Percentiles rank a stretch among this genome's conserved stretches.
Evolutionary conservation across 108 stramenopile genomes (phyloP).

Genomic region (Cylindrotheca closterium): DNA sequence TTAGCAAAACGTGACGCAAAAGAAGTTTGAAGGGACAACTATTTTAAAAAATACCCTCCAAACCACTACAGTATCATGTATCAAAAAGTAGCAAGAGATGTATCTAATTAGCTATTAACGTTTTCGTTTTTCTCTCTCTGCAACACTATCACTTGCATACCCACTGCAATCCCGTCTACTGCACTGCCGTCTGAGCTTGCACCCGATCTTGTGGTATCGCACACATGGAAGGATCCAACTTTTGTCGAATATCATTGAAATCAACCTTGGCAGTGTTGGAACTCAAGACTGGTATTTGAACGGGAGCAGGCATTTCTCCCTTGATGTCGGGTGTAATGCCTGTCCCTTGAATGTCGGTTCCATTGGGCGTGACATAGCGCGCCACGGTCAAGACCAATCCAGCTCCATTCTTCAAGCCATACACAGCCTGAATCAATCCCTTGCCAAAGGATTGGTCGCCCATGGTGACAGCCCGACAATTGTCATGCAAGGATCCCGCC

Average conservation of each 20-base stretch:
- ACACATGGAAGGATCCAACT: slow-evolving; percentile 53
- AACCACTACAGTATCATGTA: too few species aligned
- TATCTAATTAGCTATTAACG: too few species aligned
- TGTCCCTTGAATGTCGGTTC: slow-evolving; percentile 85
- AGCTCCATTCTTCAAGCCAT: slow-evolving; percentile 89
- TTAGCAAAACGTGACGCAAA: too few species aligned
- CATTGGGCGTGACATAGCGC: slow-evolving; percentile 87
- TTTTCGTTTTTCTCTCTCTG: too few species aligned
- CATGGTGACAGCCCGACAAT: slow-evolving; percentile 93
- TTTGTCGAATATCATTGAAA: slow-evolving; percentile 50
- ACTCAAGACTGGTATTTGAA: slow-evolving; percentile 51
- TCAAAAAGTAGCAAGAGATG: too few species aligned
- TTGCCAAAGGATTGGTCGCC: slow-evolving; percentile 91
- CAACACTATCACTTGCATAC: too few species aligned
- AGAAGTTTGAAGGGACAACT: too few species aligned
- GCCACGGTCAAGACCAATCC: slow-evolving; percentile 94
- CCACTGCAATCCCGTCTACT: too few species aligned
- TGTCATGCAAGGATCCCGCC: slow-evolving; percentile 89
- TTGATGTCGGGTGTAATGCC: slow-evolving; percentile 82
- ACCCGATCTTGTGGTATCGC: slow-evolving; percentile 27
- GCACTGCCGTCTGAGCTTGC: not conserved
- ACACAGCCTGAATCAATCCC: slow-evolving; percentile 95
- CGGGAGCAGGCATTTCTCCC: slow-evolving; percentile 48
- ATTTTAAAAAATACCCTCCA: too few species aligned
- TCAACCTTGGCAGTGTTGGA: slow-evolving; percentile 77